A percentile compares a stretch with the other conserved stretches of the same genome.
phyloP scores from a whole-genome alignment of 192 early-diverging fungal genomes.

The Coemansia sp. region DNA sequence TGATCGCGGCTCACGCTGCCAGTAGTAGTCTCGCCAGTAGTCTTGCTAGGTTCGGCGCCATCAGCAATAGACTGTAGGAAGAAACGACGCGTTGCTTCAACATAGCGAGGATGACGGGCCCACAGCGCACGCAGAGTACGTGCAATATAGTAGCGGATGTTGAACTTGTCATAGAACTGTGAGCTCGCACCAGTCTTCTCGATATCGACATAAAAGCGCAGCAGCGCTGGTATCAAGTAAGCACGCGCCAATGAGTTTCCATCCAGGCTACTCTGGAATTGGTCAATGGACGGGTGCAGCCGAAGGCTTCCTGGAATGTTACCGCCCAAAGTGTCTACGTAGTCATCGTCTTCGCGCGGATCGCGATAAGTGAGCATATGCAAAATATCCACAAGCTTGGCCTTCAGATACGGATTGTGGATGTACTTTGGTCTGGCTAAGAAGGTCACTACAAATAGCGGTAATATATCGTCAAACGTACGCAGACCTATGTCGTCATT shows the following conservation, averaged over 20 bases:
- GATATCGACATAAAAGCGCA: conserved; percentile 94
- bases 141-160: conserved; percentile 93
- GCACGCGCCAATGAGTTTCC: conserved; percentile 72
- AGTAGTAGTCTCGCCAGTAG: conserved; percentile 16
- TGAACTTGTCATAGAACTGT: conserved; percentile 99
- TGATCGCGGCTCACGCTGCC: no score
- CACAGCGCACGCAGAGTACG: conserved; percentile 76
- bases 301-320: conserved; percentile 65
- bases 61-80: conserved; percentile 21
- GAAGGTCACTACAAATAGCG: conserved; percentile 76
- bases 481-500: conserved; percentile 17
- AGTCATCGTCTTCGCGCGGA: conserved; percentile 39
- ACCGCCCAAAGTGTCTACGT: conserved; percentile 72
- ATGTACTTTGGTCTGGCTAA: conserved; percentile 75
- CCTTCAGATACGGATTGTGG: conserved; percentile 94
- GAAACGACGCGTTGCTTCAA: conserved; percentile 32
- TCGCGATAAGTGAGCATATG: conserved; percentile 44
- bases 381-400: conserved; percentile 86
- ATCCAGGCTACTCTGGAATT: conserved; percentile 59
- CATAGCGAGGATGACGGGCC: conserved; percentile 36
- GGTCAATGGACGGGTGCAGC: conserved; percentile 60
- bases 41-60: neutral
- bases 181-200: conserved; percentile 90
- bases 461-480: conserved; percentile 49
- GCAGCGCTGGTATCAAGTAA: conserved; percentile 77